Base-by-base conservation (phyloP, 139 green algal genomes). In the Chlamydomonas sp. region DNA sequence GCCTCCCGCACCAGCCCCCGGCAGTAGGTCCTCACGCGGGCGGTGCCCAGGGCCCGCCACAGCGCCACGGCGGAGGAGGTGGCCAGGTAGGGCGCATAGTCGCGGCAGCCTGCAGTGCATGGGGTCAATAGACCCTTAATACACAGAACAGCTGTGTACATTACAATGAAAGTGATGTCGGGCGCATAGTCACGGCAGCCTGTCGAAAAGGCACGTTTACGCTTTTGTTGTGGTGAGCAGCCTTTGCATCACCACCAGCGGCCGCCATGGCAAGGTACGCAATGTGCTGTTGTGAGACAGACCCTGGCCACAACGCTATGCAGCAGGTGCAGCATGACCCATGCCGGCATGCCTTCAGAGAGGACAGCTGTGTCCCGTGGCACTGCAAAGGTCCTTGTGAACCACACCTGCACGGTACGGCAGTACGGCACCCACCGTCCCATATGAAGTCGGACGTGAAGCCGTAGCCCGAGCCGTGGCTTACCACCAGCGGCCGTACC, bases 401-500 rank as follows among this genome's bases (percentile, higher is more conserved):
- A 49, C 31, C 31, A 49, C 31, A 49, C 31, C 31, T 49, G 31
- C 31, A 49, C 31, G 31, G 31, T 49, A 49, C 31, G 31, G 31
- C 18, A 4, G 68, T 4, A n/a, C 15, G 5, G 4, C 74, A 3
- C 91, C 64, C 84, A 92, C 93, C 94, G 58, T 95, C 92, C 94
- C 94, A 96, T 8, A 95, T 94, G 86, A 96, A 96, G 78, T 94
- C 88, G 4, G 90, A 94, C 5, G 86, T 87, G 80, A 96, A 95
- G 74, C 94, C 94, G n/a, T 64, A 78, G 7, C 90, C 89, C 31
- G 89, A 90, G 17, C 94, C 94, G 81, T 96, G 94, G 0, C 87
- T 93, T 1, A 94, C 79, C 15, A 96, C 90, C 64, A 94, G 90
- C 12, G 94, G 94, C 77, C 76, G 88, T 57, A 96, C 78, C 14